phyloP scores from a whole-genome alignment of 129 eudicot genomes.

The Gnaphalium uliginosum region DNA sequence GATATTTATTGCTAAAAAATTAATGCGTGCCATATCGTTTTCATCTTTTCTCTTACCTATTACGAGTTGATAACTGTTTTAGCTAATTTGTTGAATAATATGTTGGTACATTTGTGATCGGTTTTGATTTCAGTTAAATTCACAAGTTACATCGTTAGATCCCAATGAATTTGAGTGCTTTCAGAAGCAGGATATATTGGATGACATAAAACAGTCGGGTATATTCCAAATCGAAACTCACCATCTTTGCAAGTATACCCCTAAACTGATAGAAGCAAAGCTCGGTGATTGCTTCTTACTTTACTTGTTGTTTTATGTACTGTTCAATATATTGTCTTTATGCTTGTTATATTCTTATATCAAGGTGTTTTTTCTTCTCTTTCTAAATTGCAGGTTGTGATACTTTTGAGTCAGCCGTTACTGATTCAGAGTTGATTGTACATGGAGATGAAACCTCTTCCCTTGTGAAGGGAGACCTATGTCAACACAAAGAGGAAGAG shows the following conservation, averaged over 20 bases:
- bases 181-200: neutral
- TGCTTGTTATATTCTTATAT: neutral
- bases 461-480: conserved; percentile 5
- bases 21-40: too few species aligned
- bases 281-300: too few species aligned
- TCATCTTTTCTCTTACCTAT: too few species aligned
- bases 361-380: neutral
- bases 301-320: too few species aligned
- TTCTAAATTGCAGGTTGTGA: conserved; percentile 22
- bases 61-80: too few species aligned
- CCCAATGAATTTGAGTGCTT: neutral
- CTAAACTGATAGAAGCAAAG: too few species aligned
- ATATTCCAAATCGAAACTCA: neutral
- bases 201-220: neutral
- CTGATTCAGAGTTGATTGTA: conserved; percentile 25
- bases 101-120: neutral
- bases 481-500: conserved; percentile 23
- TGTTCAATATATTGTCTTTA: neutral
- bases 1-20: neutral
- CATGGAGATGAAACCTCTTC: conserved; percentile 21
- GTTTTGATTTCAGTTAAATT: neutral
- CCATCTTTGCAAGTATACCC: too few species aligned
- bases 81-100: too few species aligned
- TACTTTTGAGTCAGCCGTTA: conserved; percentile 24
- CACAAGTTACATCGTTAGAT: neutral